phyloP scores from a whole-genome alignment of 805 yeast genomes.

The Barnettozyma sp. region DNA sequence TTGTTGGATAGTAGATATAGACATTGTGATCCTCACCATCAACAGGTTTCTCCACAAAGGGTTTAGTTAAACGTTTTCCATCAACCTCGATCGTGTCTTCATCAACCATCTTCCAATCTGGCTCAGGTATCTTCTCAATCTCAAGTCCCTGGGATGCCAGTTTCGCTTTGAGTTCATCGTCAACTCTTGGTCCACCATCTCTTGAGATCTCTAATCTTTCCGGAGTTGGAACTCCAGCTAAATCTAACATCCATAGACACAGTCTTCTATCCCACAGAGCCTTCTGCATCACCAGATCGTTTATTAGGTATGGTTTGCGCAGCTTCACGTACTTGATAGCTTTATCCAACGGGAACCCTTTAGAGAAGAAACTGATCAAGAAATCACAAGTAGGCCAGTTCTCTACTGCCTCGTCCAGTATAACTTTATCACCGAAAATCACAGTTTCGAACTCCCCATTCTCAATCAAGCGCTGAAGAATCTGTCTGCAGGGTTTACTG shows the following conservation, averaged over 20 bases:
- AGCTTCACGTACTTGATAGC: slow-evolving; percentile 87
- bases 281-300: slow-evolving; percentile 86
- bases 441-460: slow-evolving; percentile 95
- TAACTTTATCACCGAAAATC: slow-evolving; percentile 95
- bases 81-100: slow-evolving; percentile 76
- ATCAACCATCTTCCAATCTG: slow-evolving; percentile 80
- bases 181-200: slow-evolving; percentile 93
- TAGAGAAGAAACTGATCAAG: slow-evolving; percentile 85
- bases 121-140: slow-evolving; percentile 44
- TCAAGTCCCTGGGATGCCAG: slow-evolving; percentile 56
- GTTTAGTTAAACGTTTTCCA: slow-evolving; percentile 69
- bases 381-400: slow-evolving; percentile 99
- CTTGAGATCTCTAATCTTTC: slow-evolving; percentile 80
- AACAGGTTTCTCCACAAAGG: slow-evolving; percentile 97
- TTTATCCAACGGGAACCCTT: slow-evolving; percentile 93
- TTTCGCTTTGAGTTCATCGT: slow-evolving; percentile 54
- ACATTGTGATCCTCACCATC: slow-evolving; percentile 99
- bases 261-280: slow-evolving; percentile 96
- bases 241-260: slow-evolving; percentile 70
- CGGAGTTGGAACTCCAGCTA: slow-evolving; percentile 86
- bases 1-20: slow-evolving; percentile 79
- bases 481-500: slow-evolving; percentile 91
- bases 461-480: slow-evolving; percentile 78
- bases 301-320: slow-evolving; percentile 83
- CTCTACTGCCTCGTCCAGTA: slow-evolving; percentile 85